Evolutionary conservation across 2,329 filamentous ascomycete species (phyloP).

Genomic region (Fusarium austroafricanum): DNA sequence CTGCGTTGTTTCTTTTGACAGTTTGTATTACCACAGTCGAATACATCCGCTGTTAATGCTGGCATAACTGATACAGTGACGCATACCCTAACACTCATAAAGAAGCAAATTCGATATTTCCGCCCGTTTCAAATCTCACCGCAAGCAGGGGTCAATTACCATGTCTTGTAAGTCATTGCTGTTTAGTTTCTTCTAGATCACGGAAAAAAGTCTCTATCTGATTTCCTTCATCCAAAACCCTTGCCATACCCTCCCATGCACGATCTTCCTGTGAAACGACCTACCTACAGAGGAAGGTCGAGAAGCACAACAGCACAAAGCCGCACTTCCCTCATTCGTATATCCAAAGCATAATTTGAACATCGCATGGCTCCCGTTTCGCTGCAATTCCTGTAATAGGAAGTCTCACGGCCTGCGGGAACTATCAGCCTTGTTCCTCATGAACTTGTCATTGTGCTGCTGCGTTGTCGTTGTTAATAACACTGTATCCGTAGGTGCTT

Average conservation of each 20-base stretch:
- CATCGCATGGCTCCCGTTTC: slow-evolving; percentile 35
- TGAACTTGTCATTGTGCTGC: not conserved
- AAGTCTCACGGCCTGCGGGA: slow-evolving; percentile 28
- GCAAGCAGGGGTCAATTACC: not conserved
- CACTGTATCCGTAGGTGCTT: slow-evolving; percentile 17
- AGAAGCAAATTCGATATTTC: slow-evolving; percentile 10
- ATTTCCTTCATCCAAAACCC: slow-evolving; percentile 9
- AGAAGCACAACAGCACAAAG: slow-evolving; percentile 14
- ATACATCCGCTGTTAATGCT: not conserved
- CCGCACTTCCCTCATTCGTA: slow-evolving; percentile 30
- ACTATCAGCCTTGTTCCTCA: slow-evolving; percentile 27
- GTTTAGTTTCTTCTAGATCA: slow-evolving; percentile 7
- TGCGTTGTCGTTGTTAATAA: not conserved
- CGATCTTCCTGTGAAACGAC: slow-evolving; percentile 35
- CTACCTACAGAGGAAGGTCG: slow-evolving; percentile 36
- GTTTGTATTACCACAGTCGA: not conserved
- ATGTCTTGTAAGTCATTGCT: not conserved
- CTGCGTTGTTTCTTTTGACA: not conserved
- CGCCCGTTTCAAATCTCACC: slow-evolving; percentile 13
- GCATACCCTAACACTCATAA: slow-evolving; percentile 1
- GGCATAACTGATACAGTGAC: not conserved
- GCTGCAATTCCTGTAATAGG: slow-evolving; percentile 44
- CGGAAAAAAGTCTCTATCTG: slow-evolving; percentile 4
- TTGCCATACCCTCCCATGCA: slow-evolving; percentile 17
- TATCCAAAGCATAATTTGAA: slow-evolving; percentile 17